Percentiles rank a stretch among this genome's conserved stretches.
These are phyloP conservation scores for Raphanus hybrid DNA, from an alignment of 441 rosid genomes.

Conservation along the genomic window DNA sequence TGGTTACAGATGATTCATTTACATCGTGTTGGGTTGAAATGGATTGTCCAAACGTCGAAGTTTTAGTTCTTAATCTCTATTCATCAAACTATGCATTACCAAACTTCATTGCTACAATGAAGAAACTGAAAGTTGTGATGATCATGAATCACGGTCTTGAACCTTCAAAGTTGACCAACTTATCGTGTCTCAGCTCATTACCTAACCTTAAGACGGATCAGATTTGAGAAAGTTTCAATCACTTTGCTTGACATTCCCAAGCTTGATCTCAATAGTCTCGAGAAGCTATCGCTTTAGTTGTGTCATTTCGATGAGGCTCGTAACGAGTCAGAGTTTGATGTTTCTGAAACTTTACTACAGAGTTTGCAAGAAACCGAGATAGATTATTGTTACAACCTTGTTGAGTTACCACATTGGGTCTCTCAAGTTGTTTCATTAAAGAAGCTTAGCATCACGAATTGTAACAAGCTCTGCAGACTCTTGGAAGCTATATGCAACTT, in stretches of 20 bases:
- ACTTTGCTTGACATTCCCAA: slow-evolving; percentile 36
- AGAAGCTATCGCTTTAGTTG: slow-evolving; percentile 61
- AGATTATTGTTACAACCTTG: not conserved
- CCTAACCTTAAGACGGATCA: slow-evolving; percentile 62
- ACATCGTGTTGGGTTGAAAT: slow-evolving; percentile 57
- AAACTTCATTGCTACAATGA: slow-evolving; percentile 54
- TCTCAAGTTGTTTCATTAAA: not conserved
- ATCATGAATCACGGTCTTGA: slow-evolving; percentile 51
- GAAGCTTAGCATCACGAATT: not conserved
- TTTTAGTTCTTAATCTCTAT: slow-evolving; percentile 55
- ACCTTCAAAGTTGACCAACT: slow-evolving; percentile 49
- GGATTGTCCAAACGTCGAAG: slow-evolving; percentile 60
- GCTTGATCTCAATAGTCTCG: slow-evolving; percentile 39
- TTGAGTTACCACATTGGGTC: not conserved
- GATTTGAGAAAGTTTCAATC: slow-evolving; percentile 58
- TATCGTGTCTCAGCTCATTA: slow-evolving; percentile 46
- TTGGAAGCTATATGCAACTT: not conserved
- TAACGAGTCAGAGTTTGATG: not conserved
- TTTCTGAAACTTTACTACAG: slow-evolving; percentile 47
- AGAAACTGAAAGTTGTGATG: slow-evolving; percentile 55
- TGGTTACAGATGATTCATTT: slow-evolving; percentile 61
- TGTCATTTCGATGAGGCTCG: slow-evolving; percentile 48
- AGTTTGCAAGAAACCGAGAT: slow-evolving; percentile 53
- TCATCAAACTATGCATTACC: slow-evolving; percentile 56
- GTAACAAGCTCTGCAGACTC: not conserved